Base-by-base conservation (phyloP, 345 rosid genomes). In the Syzygium aromaticum region DNA sequence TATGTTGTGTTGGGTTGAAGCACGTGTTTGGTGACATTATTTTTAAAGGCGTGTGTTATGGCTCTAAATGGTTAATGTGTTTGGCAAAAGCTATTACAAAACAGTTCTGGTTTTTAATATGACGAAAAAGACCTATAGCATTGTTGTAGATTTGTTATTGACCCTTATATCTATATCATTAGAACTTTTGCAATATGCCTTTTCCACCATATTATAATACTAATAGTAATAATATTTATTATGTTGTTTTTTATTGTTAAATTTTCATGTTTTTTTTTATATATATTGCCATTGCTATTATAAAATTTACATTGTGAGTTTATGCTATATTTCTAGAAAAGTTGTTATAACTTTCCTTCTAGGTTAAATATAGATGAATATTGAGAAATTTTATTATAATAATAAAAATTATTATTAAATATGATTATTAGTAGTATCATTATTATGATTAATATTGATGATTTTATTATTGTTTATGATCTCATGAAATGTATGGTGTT, bases 181-280 rank as follows among this genome's bases (percentile, higher is more conserved):
- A 11, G 3, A 59, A 59, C 27, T 59, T 59, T 59, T 59, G 30
- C 27, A 59, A 59, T 59, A 59, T 59, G 27, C 30, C 27, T 25
- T 59, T 59, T 59, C 64, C 64, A 59, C 64, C 30, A 27, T 59
- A 59, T 59, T 2, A 59, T 27, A 13, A 27, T 0, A n/a, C 27
- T 0, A n/a, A 59, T 0, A 8, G 21, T 1, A 21, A 54, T 0
- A 7, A 19, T 0, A 2, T 17, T 2, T 2, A 23, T 56, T 12
- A 27, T 61, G 33, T 13, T 27, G 3, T 61, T 61, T 61, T 13
- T 61, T 61, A 3, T 61, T 61, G 33, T n/a, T 61, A 6, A 13
- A n/a, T 14, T n/a, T 63, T 63, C 21, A 28, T 6, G 10, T 63
- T 63, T 63, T 61, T 63, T 6, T n/a, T 3, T 63, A 63, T 63